Percentiles rank a stretch among this genome's conserved stretches.
Evolutionary conservation across 169 alveolate species (phyloP).

Genomic region (Cryptosporidium muris): DNA sequence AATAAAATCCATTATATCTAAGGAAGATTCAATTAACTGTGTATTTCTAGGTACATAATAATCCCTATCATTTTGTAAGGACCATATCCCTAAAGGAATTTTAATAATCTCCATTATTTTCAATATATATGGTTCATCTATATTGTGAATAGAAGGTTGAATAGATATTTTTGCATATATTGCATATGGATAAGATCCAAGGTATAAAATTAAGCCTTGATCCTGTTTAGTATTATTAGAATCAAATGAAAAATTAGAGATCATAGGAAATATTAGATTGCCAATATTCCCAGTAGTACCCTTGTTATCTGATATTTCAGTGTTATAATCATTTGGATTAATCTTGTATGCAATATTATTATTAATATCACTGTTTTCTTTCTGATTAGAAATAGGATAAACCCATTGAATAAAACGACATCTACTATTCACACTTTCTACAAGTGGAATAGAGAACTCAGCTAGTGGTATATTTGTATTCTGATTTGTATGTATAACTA

Average conservation of each 20-base stretch:
- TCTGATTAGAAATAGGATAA: not conserved
- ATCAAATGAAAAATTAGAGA: too few relatives aligned
- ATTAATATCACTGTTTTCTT: not conserved
- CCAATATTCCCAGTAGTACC: too few relatives aligned
- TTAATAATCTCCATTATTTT: constrained; percentile 15
- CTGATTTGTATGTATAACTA: constrained; percentile 29
- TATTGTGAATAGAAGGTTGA: not conserved
- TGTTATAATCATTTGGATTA: too few relatives aligned
- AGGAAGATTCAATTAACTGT: constrained; percentile 40
- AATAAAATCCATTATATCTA: constrained; percentile 40
- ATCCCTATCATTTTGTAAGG: constrained; percentile 40
- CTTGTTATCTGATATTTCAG: too few relatives aligned
- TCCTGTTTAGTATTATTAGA: not conserved
- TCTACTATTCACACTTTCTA: constrained; percentile 50
- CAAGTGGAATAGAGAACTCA: constrained; percentile 63
- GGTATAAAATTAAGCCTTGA: constrained; percentile 15
- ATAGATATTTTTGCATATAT: constrained; percentile 11
- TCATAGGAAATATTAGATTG: too few relatives aligned
- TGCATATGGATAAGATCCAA: constrained; percentile 17
- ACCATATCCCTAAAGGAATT: constrained; percentile 33
- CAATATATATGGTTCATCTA: constrained; percentile 15
- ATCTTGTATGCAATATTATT: too few relatives aligned
- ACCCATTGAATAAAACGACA: constrained; percentile 49
- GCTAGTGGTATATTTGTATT: constrained; percentile 45
- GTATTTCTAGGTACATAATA: constrained; percentile 25